Conservation (phyloP, 352 stramenopile genomes). For the Pythium brachiatum region DNA sequence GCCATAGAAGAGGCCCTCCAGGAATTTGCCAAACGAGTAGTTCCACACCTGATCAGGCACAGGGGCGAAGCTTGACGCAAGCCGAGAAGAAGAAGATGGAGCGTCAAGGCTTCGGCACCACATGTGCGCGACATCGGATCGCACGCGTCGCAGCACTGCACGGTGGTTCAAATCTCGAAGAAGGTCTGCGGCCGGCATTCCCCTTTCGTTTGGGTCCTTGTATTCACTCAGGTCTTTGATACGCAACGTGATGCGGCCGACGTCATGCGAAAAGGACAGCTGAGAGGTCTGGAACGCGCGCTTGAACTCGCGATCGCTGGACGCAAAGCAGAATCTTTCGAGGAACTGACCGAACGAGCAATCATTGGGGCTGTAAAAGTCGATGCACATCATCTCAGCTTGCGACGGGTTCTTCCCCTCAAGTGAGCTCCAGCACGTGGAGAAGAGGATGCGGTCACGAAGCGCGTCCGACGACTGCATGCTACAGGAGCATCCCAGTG, state of each 20-base stretch:
- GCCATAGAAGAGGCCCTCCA: slow-evolving; percentile 85
- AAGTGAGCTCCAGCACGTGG: slow-evolving; percentile 80
- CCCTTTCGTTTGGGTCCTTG: slow-evolving; percentile 58
- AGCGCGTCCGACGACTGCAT: slow-evolving; percentile 53
- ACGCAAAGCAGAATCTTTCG: slow-evolving; percentile 74
- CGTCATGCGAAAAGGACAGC: slow-evolving; percentile 83
- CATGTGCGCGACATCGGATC: slow-evolving; percentile 63
- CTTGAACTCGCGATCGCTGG: slow-evolving; percentile 71
- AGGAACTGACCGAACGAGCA: slow-evolving; percentile 84
- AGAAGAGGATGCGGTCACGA: slow-evolving; percentile 78
- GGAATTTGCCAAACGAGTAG: slow-evolving; percentile 87
- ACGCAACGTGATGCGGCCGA: slow-evolving; percentile 60
- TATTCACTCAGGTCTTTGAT: slow-evolving; percentile 71
- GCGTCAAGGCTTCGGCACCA: slow-evolving; percentile 53
- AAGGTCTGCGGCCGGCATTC: slow-evolving; percentile 49
- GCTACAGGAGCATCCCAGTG: slow-evolving; percentile 58
- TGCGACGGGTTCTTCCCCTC: slow-evolving; percentile 75
- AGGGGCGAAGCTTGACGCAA: slow-evolving; percentile 57
- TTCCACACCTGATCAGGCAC: slow-evolving; percentile 74
- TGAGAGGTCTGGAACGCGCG: slow-evolving; percentile 76
- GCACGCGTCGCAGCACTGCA: slow-evolving; percentile 52
- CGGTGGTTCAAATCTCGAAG: slow-evolving; percentile 64
- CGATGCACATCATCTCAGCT: slow-evolving; percentile 87
- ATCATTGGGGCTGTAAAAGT: slow-evolving; percentile 85
- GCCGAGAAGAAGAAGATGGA: slow-evolving; percentile 19